Evolutionary conservation across 495 filamentous ascomycete species (phyloP).

Genomic region (Rostrohypoxylon terebratum): DNA sequence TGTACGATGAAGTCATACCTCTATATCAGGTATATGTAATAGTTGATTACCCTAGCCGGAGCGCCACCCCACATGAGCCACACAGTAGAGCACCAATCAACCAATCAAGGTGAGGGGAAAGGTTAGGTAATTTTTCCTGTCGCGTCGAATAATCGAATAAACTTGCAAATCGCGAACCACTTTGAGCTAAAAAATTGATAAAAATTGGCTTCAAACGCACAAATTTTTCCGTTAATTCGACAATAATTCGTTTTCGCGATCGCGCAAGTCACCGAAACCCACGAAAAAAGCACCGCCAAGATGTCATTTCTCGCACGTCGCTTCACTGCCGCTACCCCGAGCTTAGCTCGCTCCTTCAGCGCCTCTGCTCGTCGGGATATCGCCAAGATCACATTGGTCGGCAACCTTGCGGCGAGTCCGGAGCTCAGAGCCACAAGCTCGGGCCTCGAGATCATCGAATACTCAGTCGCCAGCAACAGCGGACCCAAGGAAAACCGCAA

Average conservation of each 20-base stretch:
- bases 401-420: constrained; percentile 76
- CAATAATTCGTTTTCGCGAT: neutral
- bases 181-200: constrained; percentile 6
- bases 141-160: constrained; percentile 25
- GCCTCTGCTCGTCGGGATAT: constrained; percentile 68
- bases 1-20: neutral
- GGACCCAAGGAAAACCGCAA: constrained; percentile 70
- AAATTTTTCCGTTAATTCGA: neutral
- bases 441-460: constrained; percentile 75
- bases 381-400: constrained; percentile 75
- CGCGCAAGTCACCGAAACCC: neutral
- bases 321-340: constrained; percentile 54
- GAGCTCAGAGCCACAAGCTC: constrained; percentile 73
- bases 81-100: too few relatives aligned
- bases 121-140: constrained; percentile 32
- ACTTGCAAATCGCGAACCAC: constrained; percentile 27
- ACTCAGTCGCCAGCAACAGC: constrained; percentile 69
- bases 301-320: constrained; percentile 56
- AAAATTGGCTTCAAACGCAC: constrained; percentile 6
- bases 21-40: constrained; percentile 10
- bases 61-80: neutral
- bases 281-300: neutral
- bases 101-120: constrained; percentile 24
- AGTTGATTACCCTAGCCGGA: neutral
- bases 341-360: constrained; percentile 66